A percentile compares a stretch with the other conserved stretches of the same genome.
These are phyloP conservation scores for Piper longum DNA, from an alignment of 164 flowering plant species.

Conservation along the genomic window DNA sequence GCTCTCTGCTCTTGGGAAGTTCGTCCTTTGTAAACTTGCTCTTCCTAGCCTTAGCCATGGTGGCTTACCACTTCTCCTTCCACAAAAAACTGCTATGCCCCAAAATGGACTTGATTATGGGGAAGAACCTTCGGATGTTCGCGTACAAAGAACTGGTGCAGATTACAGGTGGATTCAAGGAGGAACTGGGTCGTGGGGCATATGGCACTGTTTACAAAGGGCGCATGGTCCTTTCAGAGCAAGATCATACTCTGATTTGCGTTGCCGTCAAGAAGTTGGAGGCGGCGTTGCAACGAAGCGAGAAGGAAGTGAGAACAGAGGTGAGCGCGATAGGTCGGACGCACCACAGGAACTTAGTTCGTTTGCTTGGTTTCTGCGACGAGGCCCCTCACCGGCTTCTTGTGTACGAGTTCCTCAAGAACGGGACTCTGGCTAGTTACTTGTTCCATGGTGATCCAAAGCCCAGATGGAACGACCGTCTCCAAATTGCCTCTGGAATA, in stretches of 20 bases:
- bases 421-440: conserved; percentile 8
- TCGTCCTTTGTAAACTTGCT: too few relatives aligned
- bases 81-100: too few relatives aligned
- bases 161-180: conserved; percentile 11
- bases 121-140: not conserved
- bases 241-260: not conserved
- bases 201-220: conserved; percentile 14
- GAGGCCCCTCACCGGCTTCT: conserved; percentile 11
- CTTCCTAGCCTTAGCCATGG: too few relatives aligned
- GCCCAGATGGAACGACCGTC: not conserved
- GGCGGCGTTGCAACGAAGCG: not conserved
- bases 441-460: conserved; percentile 9
- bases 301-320: conserved; percentile 5
- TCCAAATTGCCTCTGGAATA: conserved; percentile 10
- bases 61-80: too few relatives aligned
- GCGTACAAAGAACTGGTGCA: conserved; percentile 8
- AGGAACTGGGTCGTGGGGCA: conserved; percentile 13
- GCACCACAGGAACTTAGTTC: not conserved
- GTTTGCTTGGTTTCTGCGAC: not conserved
- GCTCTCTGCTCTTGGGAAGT: too few relatives aligned
- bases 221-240: not conserved
- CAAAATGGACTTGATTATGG: not conserved
- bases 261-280: conserved; percentile 12
- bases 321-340: conserved; percentile 1
- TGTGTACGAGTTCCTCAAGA: conserved; percentile 14